Base-by-base conservation (phyloP, 345 rosid genomes). In the Clarkia xantiana region DNA sequence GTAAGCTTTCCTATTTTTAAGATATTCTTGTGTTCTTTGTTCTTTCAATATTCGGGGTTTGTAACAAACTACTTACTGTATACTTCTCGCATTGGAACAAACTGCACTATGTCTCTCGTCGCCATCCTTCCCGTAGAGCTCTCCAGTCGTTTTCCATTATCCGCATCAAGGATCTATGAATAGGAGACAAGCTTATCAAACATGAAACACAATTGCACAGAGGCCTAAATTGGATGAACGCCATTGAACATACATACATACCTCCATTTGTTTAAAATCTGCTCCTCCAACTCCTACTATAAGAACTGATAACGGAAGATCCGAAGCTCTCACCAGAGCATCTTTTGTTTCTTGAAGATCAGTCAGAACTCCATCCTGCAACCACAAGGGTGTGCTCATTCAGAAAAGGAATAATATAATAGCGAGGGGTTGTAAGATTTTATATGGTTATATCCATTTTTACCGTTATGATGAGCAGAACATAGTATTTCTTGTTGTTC, bases 211-310 rank as follows among this genome's bases (percentile, higher is more conserved):
- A 11, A 4, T 1, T 5, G 29, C 10, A 40, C 12, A 11, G 16
- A 34, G 16, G 18, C 10, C 1, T 18, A 7, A 45, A 17, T 14
- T 4, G 14, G 20, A 40, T 3, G 17, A 3, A 14, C 44, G 14
- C 46, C 42, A n/a, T 22, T 16, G 12, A 17, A 0, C 16, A 44
- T 41, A 36, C 46, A 54, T n/a, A 22, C 51, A 58, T 65, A 85
- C 97, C 89, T 89, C 94, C 95, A 89, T 89, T 62, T 89, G 85
- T 29, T 47, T 75, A 54, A 85, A 89, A 58, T 89, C 90, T 8
- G 87, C 84, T 55, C 61, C 55, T 36, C 97, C 97, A 38, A 85
- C 94, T 42, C 97, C 97, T 1, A 89, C 80, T 15, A 85, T 82
- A 51, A 89, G 87, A 58, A 85, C 54, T 39, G 97, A 89, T 42